Evolutionary conservation across 768 basidiomycete genomes (phyloP), one percentile per base, ranked within the genome.

Genomic region (Termitomyces sp.): DNA sequence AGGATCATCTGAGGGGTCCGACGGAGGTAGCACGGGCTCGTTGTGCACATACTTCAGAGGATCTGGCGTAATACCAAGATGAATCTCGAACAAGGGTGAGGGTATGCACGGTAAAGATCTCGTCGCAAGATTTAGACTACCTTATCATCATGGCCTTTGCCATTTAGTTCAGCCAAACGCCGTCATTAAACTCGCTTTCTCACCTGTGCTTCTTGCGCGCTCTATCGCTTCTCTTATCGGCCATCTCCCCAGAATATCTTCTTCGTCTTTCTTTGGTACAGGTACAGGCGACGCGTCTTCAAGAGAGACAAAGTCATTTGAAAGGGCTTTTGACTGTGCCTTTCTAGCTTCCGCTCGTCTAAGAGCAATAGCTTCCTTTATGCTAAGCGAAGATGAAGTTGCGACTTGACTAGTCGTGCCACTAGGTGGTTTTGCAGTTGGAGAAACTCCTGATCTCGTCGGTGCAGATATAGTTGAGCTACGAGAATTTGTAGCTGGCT

Each of bases 281-380:
- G 71, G 63, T 40, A 67, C 62, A 0, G 80, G 79, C 10, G 76
- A 63, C 14, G 76, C 76, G 58, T 86, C 81, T 61, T 83, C 83
- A 39, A 84, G 62, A 19, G 67, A 69, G 11, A 69, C 72, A 19
- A 80, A 70, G 50, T 67, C 68, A 60, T 71, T 74, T 8, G 73
- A 61, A n/a, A 54, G 28, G 35, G 49, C 59, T 60, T 66, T 67
- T 21, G 62, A 54, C 46, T 74, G 68, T 52, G 76, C 72, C 64
- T 89, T 91, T 72, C 86, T 90, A 0, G 85, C 88, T 64, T 91
- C 87, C 0, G 90, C 89, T 42, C 90, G 77, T 59, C 82, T 89
- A 44, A 89, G 72, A 2, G 90, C 90, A 65, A 93, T 91, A 14
- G 84, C 86, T 59, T 91, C 91, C 62, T 84, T 84, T 59, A 91